A percentile compares a stretch with the other conserved stretches of the same genome.
Evolutionary conservation across 2,329 filamentous ascomycete species (phyloP).

Genomic region (Aspergillus sp.): DNA sequence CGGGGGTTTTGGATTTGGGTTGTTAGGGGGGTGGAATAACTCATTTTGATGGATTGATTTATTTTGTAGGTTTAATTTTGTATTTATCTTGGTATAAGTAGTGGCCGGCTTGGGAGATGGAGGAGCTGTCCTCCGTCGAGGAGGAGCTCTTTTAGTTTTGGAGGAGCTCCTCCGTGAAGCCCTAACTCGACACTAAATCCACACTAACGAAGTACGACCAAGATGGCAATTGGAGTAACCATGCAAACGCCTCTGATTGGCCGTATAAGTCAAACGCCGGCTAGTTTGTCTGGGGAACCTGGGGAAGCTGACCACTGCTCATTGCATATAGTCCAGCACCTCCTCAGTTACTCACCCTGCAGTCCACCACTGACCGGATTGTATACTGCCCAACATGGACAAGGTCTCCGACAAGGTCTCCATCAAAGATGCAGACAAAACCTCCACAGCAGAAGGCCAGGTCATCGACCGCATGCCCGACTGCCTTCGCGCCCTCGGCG

Average conservation of each 20-base stretch:
- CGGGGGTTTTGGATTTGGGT: conserved; percentile 19
- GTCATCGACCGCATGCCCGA: conserved; percentile 26
- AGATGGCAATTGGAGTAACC: no score
- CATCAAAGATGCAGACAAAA: conserved; percentile 17
- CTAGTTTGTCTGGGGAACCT: neutral
- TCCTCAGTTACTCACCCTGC: neutral
- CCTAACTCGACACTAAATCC: neutral
- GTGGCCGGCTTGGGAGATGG: no score
- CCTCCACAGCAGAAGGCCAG: conserved; percentile 26
- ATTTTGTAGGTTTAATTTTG: neutral
- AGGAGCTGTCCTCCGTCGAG: no score
- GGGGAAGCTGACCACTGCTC: conserved; percentile 1
- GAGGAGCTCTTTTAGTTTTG: neutral
- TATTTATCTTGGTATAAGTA: no score
- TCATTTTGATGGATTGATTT: no score
- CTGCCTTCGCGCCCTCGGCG: conserved; percentile 22
- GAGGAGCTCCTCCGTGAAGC: conserved; percentile 19
- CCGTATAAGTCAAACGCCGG: neutral
- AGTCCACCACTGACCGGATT: neutral
- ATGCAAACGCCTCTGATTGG: no score
- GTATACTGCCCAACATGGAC: conserved; percentile 15
- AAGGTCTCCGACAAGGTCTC: conserved; percentile 10
- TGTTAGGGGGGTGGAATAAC: conserved; percentile 30
- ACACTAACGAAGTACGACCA: no score
- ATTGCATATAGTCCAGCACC: neutral